These are phyloP conservation scores for Ormosia emarginata DNA, from an alignment of 306 rosid species.

Conservation along the genomic window DNA sequence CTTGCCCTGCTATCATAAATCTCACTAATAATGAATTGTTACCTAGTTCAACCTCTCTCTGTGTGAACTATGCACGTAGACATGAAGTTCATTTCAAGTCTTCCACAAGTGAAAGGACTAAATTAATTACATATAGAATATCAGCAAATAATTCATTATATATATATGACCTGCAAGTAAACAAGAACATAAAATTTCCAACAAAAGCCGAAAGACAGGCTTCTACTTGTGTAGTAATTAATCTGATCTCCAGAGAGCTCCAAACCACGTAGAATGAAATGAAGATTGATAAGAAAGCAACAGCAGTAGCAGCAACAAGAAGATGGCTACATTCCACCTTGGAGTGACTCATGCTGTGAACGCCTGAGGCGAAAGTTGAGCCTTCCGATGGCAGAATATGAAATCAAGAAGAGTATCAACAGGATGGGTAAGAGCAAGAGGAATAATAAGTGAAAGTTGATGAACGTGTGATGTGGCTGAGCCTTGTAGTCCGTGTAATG, in stretches of 20 bases:
- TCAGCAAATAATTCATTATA: neutral
- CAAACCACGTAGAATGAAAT: constrained; percentile 56
- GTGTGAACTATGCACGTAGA: neutral
- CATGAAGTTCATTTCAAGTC: neutral
- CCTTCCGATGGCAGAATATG: constrained; percentile 35
- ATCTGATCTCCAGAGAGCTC: constrained; percentile 34
- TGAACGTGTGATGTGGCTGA: constrained; percentile 27
- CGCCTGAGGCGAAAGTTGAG: constrained; percentile 26
- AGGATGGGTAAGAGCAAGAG: constrained; percentile 44
- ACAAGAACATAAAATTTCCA: neutral
- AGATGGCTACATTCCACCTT: constrained; percentile 45
- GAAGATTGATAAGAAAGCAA: constrained; percentile 41
- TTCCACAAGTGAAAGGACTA: neutral
- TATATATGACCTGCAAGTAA: neutral
- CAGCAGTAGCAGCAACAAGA: constrained; percentile 39
- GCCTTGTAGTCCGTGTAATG: constrained; percentile 37
- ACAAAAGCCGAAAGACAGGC: neutral
- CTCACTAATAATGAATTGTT: neutral
- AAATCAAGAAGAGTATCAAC: constrained; percentile 41
- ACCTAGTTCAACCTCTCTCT: neutral
- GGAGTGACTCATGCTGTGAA: neutral
- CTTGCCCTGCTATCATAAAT: neutral
- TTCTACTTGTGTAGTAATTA: neutral
- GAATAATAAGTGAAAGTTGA: constrained; percentile 45
- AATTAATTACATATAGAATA: neutral